A percentile compares a stretch with the other conserved stretches of the same genome.
These are phyloP conservation scores for Penicillium ochrochloron DNA, from an alignment of 495 filamentous ascomycete genomes.

Conservation along the genomic window DNA sequence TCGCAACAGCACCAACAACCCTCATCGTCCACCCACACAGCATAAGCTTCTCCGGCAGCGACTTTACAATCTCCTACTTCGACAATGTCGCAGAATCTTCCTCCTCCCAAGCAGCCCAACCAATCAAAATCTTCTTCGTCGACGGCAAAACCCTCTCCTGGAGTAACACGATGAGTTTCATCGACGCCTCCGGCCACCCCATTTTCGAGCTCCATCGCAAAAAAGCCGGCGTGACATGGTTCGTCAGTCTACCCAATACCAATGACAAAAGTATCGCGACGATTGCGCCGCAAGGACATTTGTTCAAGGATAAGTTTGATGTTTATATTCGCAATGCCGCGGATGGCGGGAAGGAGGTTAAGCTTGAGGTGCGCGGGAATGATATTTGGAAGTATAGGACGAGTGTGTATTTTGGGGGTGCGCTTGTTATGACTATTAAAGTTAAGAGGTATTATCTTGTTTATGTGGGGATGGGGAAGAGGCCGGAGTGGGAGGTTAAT, in stretches of 20 bases:
- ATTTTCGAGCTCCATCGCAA: constrained; percentile 23
- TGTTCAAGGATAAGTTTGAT: constrained; percentile 29
- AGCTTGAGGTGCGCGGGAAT: constrained; percentile 25
- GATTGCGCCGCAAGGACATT: constrained; percentile 15
- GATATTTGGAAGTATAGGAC: constrained; percentile 26
- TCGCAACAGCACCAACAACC: constrained; percentile 15
- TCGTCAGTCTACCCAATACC: constrained; percentile 16
- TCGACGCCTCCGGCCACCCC: constrained; percentile 22
- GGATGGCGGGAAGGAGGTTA: constrained; percentile 16
- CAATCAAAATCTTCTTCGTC: constrained; percentile 18
- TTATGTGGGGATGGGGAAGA: constrained; percentile 21
- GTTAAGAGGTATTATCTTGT: constrained; percentile 12
- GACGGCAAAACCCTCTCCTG: constrained; percentile 14
- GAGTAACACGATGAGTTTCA: constrained; percentile 16
- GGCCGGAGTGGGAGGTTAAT: constrained; percentile 20
- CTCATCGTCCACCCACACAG: constrained; percentile 21
- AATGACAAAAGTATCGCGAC: constrained; percentile 19
- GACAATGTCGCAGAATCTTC: background rate
- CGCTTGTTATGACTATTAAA: constrained; percentile 21
- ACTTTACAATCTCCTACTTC: constrained; percentile 21
- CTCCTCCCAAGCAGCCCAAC: background rate
- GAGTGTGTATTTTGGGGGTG: constrained; percentile 18
- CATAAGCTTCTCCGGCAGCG: constrained; percentile 13
- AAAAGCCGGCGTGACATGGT: constrained; percentile 24
- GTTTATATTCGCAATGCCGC: constrained; percentile 23